A percentile compares a stretch with the other conserved stretches of the same genome.
These are phyloP conservation scores for Parietaria judaica DNA, from an alignment of 306 rosid species.

Conservation along the genomic window DNA sequence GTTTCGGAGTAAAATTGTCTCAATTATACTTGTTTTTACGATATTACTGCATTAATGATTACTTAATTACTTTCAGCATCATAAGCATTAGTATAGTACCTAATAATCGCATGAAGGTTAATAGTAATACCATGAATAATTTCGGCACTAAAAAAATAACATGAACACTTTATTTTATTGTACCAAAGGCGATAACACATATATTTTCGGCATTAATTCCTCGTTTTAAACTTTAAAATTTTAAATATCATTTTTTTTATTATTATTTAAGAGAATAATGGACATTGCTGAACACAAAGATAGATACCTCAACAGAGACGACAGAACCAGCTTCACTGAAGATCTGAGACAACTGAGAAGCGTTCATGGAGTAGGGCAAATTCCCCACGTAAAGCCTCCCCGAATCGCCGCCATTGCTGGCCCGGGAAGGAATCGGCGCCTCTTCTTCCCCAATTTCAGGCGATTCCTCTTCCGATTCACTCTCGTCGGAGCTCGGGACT, in stretches of 20 bases:
- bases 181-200: no score
- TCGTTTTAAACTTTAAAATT: not conserved
- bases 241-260: not conserved
- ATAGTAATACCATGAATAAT: no score
- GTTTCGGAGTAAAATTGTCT: no score
- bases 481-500: slow-evolving; percentile 18
- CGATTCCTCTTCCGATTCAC: slow-evolving; percentile 11
- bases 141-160: no score
- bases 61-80: no score
- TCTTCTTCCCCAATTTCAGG: not conserved
- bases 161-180: no score
- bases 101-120: no score
- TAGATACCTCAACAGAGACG: slow-evolving; percentile 55
- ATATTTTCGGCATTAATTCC: not conserved
- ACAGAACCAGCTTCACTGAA: slow-evolving; percentile 79
- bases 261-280: slow-evolving; percentile 14
- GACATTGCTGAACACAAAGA: not conserved
- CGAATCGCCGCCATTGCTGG: slow-evolving; percentile 33
- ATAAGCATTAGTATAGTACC: no score
- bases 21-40: no score
- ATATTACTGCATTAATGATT: no score
- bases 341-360: slow-evolving; percentile 50
- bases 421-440: slow-evolving; percentile 26
- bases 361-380: slow-evolving; percentile 61
- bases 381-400: slow-evolving; percentile 88